Evolutionary conservation across 176 grass and related monocot species (phyloP).

Genomic region (Oryza australiensis): DNA sequence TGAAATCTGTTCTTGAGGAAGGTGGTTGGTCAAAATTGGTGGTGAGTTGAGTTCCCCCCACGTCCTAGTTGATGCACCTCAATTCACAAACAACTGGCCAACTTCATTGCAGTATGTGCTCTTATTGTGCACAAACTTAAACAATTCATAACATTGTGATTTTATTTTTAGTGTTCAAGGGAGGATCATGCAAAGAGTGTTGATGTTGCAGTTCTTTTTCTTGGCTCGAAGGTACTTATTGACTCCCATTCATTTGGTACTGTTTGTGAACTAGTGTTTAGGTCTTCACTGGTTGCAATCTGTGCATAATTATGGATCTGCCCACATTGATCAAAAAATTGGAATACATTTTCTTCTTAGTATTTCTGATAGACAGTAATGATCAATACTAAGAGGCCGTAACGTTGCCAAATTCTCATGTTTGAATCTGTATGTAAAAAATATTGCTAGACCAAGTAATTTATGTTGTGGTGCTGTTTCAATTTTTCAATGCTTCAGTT

Average conservation of each 20-base stretch:
- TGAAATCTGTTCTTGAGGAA: slow-evolving; percentile 74
- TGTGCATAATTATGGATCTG: neutral
- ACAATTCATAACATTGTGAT: slow-evolving; percentile 18
- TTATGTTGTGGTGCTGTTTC: neutral
- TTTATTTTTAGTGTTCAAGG: slow-evolving; percentile 62
- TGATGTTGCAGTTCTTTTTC: slow-evolving; percentile 80
- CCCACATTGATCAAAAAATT: neutral
- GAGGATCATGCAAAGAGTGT: slow-evolving; percentile 43
- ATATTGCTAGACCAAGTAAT: neutral
- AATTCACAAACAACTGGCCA: neutral
- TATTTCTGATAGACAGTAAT: neutral
- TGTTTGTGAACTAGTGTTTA: slow-evolving; percentile 13
- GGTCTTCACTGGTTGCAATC: neutral
- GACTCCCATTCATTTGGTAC: neutral
- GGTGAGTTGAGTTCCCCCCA: slow-evolving; percentile 47
- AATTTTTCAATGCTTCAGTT: slow-evolving; percentile 10
- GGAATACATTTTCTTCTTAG: neutral
- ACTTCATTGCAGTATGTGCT: neutral
- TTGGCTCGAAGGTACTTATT: slow-evolving; percentile 78
- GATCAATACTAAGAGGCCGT: neutral
- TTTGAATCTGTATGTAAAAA: neutral
- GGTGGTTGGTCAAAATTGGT: slow-evolving; percentile 90
- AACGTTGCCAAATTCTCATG: slow-evolving; percentile 14
- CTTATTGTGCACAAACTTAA: neutral
- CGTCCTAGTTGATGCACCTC: slow-evolving; percentile 16